phyloP scores from a whole-genome alignment of 2,329 filamentous ascomycete genomes.

The Cladosporium oxysporum region DNA sequence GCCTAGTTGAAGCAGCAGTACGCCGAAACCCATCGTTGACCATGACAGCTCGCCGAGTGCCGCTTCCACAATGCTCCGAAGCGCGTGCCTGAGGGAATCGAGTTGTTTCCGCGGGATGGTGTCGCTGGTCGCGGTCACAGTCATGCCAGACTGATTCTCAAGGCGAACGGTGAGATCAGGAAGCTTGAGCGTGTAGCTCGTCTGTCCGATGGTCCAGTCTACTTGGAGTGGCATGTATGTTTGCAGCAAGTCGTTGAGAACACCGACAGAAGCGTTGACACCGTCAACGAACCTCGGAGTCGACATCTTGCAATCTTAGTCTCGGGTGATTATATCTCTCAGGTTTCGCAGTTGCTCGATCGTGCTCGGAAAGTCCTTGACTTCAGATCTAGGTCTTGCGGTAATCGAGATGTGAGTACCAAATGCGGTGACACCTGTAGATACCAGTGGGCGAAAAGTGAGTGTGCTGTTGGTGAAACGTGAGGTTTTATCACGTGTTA shows the following conservation, averaged over 20 bases:
- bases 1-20: not conserved
- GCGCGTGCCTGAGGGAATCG: not conserved
- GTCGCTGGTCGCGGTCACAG: not conserved
- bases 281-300: not conserved
- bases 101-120: conserved; percentile 1
- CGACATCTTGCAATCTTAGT: not conserved
- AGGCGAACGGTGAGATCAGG: not conserved
- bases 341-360: too few species aligned
- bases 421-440: not conserved
- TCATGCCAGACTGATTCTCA: not conserved
- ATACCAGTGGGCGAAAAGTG: not conserved
- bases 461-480: not conserved
- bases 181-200: not conserved
- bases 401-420: not conserved
- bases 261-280: not conserved
- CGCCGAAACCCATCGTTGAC: conserved; percentile 6
- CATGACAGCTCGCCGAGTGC: not conserved
- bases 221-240: not conserved
- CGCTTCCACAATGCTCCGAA: not conserved
- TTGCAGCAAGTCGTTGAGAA: conserved; percentile 7
- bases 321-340: not conserved
- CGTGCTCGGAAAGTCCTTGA: too few species aligned
- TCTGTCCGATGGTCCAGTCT: not conserved
- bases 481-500: not conserved
- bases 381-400: too few species aligned